phyloP scores from a whole-genome alignment of 768 basidiomycete species.

The Boletus rubroflammeus region DNA sequence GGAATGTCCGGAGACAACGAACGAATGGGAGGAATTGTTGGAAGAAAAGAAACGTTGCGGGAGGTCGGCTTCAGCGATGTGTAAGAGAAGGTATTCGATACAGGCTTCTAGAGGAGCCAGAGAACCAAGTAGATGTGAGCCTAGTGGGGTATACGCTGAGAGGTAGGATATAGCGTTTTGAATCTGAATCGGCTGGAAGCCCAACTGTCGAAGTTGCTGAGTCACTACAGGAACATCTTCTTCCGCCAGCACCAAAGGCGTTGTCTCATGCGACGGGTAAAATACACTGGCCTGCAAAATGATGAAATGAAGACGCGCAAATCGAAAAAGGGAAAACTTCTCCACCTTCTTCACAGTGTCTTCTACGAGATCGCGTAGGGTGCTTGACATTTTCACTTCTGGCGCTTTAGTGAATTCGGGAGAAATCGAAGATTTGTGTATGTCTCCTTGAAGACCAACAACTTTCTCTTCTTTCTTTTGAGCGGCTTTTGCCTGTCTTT shows the following conservation, averaged over 20 bases:
- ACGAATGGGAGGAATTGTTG: constrained; percentile 64
- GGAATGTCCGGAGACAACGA: constrained; percentile 62
- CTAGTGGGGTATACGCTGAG: constrained; percentile 52
- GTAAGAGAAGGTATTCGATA: constrained; percentile 80
- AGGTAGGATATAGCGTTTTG: constrained; percentile 55
- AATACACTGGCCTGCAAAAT: constrained; percentile 44
- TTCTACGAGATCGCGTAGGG: constrained; percentile 77
- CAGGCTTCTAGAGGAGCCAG: constrained; percentile 69
- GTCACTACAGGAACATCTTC: constrained; percentile 44
- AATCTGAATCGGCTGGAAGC: constrained; percentile 59
- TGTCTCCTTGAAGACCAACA: constrained; percentile 10
- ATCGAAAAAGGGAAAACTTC: constrained; percentile 3
- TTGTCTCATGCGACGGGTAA: constrained; percentile 42
- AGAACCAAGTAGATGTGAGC: constrained; percentile 56
- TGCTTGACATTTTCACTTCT: constrained; percentile 82
- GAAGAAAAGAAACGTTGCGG: constrained; percentile 67
- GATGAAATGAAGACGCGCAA: background rate
- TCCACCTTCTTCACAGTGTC: constrained; percentile 72
- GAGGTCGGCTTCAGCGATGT: constrained; percentile 84
- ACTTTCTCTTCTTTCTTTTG: constrained; percentile 40
- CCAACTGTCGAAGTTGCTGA: constrained; percentile 57
- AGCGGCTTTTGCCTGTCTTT: constrained; percentile 57
- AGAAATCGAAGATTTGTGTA: constrained; percentile 20
- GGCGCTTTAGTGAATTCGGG: constrained; percentile 47
- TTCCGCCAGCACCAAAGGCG: constrained; percentile 36